phyloP scores from a whole-genome alignment of 768 basidiomycete species.

The Hortiboletus campestris region DNA sequence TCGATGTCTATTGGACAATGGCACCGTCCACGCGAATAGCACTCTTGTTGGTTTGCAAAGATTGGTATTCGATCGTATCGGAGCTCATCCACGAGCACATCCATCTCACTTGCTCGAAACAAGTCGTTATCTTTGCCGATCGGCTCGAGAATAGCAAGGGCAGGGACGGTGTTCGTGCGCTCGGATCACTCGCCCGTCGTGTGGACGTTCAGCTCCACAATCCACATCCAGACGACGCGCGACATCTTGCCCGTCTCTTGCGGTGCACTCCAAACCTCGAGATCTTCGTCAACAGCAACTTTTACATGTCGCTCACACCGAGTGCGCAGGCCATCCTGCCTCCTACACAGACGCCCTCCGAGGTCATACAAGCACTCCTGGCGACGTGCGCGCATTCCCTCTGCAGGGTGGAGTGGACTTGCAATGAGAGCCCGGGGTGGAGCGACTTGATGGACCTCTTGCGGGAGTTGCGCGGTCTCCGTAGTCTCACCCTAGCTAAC shows the following conservation, averaged over 20 bases:
- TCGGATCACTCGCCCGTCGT: slow-evolving; percentile 41
- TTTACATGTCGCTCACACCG: slow-evolving; percentile 24
- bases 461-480: slow-evolving; percentile 33
- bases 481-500: slow-evolving; percentile 41
- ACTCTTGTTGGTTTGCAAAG: slow-evolving; percentile 37
- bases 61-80: slow-evolving; percentile 37
- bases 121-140: slow-evolving; percentile 35
- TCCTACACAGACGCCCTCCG: slow-evolving; percentile 27
- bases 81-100: slow-evolving; percentile 43
- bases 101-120: slow-evolving; percentile 35
- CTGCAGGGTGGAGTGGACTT: slow-evolving; percentile 44
- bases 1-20: slow-evolving; percentile 33
- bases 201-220: slow-evolving; percentile 42
- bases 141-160: slow-evolving; percentile 33
- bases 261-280: slow-evolving; percentile 42
- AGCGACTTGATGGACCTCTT: slow-evolving; percentile 39
- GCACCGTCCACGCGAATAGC: slow-evolving; percentile 26
- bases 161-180: slow-evolving; percentile 19
- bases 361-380: slow-evolving; percentile 36
- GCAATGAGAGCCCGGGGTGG: slow-evolving; percentile 43
- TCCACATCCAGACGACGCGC: slow-evolving; percentile 18
- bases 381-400: slow-evolving; percentile 35
- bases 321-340: slow-evolving; percentile 20
- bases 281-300: slow-evolving; percentile 43
- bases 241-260: slow-evolving; percentile 36